Percentiles rank a stretch among this genome's conserved stretches.
phyloP scores from a whole-genome alignment of 495 filamentous ascomycete genomes.

The Mycothermus thermophilus region DNA sequence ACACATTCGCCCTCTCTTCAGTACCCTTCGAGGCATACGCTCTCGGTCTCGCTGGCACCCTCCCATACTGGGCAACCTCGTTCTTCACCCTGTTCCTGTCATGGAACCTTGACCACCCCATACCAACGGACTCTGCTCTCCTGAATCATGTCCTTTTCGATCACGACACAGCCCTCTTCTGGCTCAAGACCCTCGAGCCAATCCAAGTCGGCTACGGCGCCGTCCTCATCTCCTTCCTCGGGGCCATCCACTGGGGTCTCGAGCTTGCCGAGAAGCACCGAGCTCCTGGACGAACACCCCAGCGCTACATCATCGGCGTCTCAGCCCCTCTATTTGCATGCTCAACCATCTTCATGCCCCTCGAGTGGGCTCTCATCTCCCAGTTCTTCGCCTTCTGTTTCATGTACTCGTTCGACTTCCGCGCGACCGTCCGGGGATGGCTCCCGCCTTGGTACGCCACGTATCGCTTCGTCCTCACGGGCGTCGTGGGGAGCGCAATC shows the following conservation, averaged over 20 bases:
- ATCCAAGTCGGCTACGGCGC: constrained; percentile 90
- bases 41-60: constrained; percentile 75
- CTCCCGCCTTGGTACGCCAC: constrained; percentile 83
- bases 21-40: constrained; percentile 72
- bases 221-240: constrained; percentile 89
- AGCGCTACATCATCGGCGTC: constrained; percentile 73
- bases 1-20: constrained; percentile 65
- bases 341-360: constrained; percentile 79
- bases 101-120: constrained; percentile 60
- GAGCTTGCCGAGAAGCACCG: constrained; percentile 45
- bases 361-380: constrained; percentile 75
- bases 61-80: constrained; percentile 85
- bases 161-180: constrained; percentile 54
- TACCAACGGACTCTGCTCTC: constrained; percentile 44
- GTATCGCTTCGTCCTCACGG: constrained; percentile 93
- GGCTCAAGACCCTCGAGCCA: constrained; percentile 74
- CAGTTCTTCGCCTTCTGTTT: constrained; percentile 84
- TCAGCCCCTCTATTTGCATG: constrained; percentile 75
- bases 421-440: constrained; percentile 63
- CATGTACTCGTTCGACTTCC: constrained; percentile 79
- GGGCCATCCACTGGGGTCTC: constrained; percentile 86
- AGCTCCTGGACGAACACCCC: constrained; percentile 15
- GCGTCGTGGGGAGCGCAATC: constrained; percentile 78
- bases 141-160: constrained; percentile 42
- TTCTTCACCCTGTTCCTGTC: constrained; percentile 75